phyloP scores from a whole-genome alignment of 495 filamentous ascomycete species.

The Entonaema liquescens region DNA sequence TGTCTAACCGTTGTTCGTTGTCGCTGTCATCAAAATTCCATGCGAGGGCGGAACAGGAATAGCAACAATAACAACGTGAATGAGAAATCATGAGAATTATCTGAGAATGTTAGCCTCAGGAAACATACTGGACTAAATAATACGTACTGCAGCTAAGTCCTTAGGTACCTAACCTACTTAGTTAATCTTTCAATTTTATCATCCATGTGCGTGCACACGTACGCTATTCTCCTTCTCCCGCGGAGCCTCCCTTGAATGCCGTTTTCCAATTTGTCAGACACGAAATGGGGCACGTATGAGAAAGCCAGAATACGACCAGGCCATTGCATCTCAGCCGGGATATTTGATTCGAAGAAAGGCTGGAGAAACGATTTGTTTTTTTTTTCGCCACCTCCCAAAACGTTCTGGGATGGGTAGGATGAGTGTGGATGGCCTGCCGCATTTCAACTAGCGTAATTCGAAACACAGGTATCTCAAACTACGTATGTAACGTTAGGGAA shows the following conservation, averaged over 20 bases:
- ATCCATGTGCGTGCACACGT: background rate
- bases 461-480: background rate
- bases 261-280: constrained; percentile 45
- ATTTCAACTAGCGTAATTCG: constrained; percentile 33
- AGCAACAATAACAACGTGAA: background rate
- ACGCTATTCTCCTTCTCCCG: constrained; percentile 9
- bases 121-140: background rate
- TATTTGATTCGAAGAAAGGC: constrained; percentile 39
- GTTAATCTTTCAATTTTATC: constrained; percentile 1
- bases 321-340: constrained; percentile 17
- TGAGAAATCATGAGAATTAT: too few relatives aligned
- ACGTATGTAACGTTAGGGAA: constrained; percentile 1
- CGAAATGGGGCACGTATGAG: constrained; percentile 18
- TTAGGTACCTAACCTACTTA: too few relatives aligned
- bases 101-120: too few relatives aligned
- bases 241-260: constrained; percentile 34
- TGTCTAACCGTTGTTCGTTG: background rate
- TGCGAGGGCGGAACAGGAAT: constrained; percentile 16
- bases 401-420: constrained; percentile 35
- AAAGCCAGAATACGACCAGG: constrained; percentile 23
- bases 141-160: too few relatives aligned
- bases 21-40: too few relatives aligned
- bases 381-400: constrained; percentile 36
- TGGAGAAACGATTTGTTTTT: constrained; percentile 27
- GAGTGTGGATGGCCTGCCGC: constrained; percentile 37